Conservation (phyloP, 2,329 filamentous ascomycete species). For the Colletotrichum scovillei region DNA sequence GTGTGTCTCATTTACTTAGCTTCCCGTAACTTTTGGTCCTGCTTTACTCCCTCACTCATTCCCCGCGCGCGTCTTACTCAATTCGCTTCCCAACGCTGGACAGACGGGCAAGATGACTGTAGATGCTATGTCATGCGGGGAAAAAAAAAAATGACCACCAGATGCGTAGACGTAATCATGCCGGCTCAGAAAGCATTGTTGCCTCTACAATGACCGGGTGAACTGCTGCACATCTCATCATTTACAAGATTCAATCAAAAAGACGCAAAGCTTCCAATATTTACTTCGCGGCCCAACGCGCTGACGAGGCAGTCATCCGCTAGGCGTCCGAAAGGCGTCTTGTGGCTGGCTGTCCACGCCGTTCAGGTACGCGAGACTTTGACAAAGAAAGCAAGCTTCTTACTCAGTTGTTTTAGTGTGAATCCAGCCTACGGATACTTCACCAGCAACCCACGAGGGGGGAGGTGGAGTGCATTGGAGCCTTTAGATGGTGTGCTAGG, state of each 20-base stretch:
- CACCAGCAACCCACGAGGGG: not conserved
- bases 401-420: not conserved
- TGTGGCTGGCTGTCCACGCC: conserved; percentile 5
- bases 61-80: not conserved
- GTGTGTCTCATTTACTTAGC: not conserved
- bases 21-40: not conserved
- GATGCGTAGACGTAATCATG: not conserved
- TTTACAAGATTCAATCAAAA: not conserved
- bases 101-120: not conserved
- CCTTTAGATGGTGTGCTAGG: conserved; percentile 2
- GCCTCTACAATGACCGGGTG: not conserved
- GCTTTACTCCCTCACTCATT: not conserved
- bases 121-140: not conserved
- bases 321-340: not conserved
- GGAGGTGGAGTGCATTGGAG: not conserved
- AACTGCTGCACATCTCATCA: not conserved
- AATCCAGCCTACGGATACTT: too few relatives aligned
- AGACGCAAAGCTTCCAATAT: not conserved
- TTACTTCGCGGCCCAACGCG: not conserved
- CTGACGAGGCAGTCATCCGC: not conserved
- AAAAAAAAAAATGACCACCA: not conserved
- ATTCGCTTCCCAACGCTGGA: not conserved
- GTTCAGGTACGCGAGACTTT: not conserved
- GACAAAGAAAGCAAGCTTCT: not conserved
- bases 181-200: not conserved